Base-by-base conservation (phyloP, 371 early-diverging fungal genomes). In the Gilbertella persicaria region DNA sequence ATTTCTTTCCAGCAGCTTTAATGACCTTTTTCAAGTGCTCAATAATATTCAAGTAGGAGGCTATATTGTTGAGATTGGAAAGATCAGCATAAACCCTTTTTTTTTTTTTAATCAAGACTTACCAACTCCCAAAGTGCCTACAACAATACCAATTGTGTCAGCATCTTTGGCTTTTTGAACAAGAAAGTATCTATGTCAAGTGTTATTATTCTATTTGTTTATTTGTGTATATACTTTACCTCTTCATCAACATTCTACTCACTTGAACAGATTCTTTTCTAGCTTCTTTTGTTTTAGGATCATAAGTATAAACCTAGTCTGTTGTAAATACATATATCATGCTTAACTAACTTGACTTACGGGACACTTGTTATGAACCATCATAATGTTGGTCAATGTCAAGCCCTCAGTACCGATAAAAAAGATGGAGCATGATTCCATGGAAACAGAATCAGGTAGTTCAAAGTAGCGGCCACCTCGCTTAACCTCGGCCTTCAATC, bases 51-150 rank as follows among this genome's bases (percentile, higher is more conserved):
- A 92, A 74, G 61, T 94, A 95, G 7, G 88, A 87, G 2, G 89
- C 95, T 94, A 36, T 28, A 30, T 17, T 23, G 5, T 42, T 8
- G 8, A 23, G n/a, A 4, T 9, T 19, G 8, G 19, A 19, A 21
- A 44, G 10, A 44, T 14, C 21, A 14, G 6, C 25, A 37, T 2
- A 47, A 23, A 16, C 26, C 20, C 5, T 13, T 6, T 4, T 35
- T 12, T 23, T 8, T 45, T 25, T 23, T 29, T 16, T 7, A 19
- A 10, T 35, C 23, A 29, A 13, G n/a, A 66, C 82, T 71, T 80
- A 93, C 93, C 87, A 21, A 94, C 94, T 26, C 94, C 96, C 24
- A 96, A 73, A 0, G 98, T 96, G 20, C 98, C 98, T n/a, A 94
- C 93, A 9, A 96, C 93, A 28, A 98, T 92, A 21, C 97, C 98